Evolutionary conservation across 2,329 filamentous ascomycete genomes (phyloP).

Genomic region (Claviceps sp.): DNA sequence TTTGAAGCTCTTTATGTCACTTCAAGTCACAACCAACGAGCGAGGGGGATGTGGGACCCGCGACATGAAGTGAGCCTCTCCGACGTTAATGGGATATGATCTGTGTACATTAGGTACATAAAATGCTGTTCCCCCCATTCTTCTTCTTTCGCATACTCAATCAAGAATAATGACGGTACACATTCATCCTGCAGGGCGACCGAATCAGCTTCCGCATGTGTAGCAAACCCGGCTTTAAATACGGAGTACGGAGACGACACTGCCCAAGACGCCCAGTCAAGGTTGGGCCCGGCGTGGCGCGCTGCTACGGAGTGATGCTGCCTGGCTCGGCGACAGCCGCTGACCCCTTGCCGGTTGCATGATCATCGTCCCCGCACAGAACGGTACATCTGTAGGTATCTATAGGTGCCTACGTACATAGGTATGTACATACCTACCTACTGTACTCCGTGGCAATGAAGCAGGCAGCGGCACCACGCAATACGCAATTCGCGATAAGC

Average conservation of each 20-base stretch:
- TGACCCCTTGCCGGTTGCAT: background rate
- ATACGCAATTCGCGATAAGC: background rate
- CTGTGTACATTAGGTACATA: no score
- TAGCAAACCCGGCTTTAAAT: background rate
- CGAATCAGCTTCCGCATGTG: background rate
- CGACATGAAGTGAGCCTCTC: no score
- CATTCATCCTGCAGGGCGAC: background rate
- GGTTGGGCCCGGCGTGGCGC: background rate
- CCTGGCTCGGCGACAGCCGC: background rate
- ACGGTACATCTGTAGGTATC: no score
- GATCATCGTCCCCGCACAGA: no score
- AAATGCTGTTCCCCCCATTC: no score
- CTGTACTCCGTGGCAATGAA: background rate
- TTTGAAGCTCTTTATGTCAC: no score
- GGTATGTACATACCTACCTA: no score
- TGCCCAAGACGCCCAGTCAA: background rate
- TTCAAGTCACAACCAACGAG: no score
- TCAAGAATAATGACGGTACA: background rate
- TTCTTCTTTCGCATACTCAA: background rate
- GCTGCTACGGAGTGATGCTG: background rate
- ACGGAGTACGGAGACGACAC: background rate
- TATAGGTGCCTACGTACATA: no score
- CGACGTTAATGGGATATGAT: no score
- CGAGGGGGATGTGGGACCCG: no score
- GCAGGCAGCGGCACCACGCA: background rate